Evolutionary conservation across 768 basidiomycete species (phyloP), one percentile per base, ranked within the genome.

Genomic region (Strobilomyces echinocephalus): DNA sequence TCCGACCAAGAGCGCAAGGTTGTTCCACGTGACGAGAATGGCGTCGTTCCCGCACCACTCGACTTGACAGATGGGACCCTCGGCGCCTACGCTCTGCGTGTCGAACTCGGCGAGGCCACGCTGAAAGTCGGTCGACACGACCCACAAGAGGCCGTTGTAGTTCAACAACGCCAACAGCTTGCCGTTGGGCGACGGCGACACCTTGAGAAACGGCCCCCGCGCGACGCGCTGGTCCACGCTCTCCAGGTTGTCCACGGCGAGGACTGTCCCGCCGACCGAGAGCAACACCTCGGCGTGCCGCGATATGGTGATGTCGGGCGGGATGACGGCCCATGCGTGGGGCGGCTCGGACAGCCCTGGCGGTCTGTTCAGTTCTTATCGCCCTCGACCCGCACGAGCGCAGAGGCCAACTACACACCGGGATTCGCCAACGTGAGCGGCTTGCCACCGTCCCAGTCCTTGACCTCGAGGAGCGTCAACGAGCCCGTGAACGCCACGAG

Each of bases 21-120:
- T 73, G 40, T 83, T 81, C 91, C 93, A 97, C 18, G 85, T 86
- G 16, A 97, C 78, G 4, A 93, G 76, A 42, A 98, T 87, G 0
- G 94, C 92, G 69, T 99, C 95, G 64, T 93, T 92, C 1, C 95
- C 95, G 67, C 94, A 97, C 97, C 97, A 99, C 63, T 88, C 88
- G 0, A 93, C 84, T 59, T 87, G 86, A 34, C 76, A 75, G 3
- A 90, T 77, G 4, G 75, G 68, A 2, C 84, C 87, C 18, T 82
- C 76, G 0, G 78, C 80, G 7, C 76, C 81, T 30, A 80, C 77
- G 26, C 73, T 75, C 8, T 68, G 75, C 2, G 88, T 88, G 52
- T 93, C 83, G 59, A 91, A 93, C 65, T 97, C 95, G 4, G 91
- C 89, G 60, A 95, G 78, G 62, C 80, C 89, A 39, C 91, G 80